Evolutionary conservation across 257 asterid genomes (phyloP), one percentile per base, ranked within the genome.

Genomic region (Nyctanthes arbortristis): DNA sequence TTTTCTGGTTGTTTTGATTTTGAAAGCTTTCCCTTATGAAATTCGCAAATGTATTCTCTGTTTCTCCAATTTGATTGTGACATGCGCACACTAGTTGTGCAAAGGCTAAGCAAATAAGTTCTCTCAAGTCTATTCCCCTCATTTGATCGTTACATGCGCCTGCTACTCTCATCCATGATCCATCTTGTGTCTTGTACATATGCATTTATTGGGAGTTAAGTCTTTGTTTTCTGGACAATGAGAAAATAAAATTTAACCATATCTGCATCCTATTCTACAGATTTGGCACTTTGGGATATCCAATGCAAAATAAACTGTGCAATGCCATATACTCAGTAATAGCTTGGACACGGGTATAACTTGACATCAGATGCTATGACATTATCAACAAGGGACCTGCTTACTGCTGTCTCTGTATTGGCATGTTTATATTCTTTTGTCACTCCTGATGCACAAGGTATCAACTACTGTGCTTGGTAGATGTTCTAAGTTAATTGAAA

Each of bases 361-460:
- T 61, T 43, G 56, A 25, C 62, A 31, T 71, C 37, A 39, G 59
- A 69, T 73, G 76, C 65, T 74, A 33, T 78, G 84, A 49, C 63
- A 69, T 69, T 59, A 32, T 20, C 63, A 81, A 78, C 69, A 84
- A 77, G 79, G 89, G 79, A 35, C 63, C 71, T 85, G 77, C 81
- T 85, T 47, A 68, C 79, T 64, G 82, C 66, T 75, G 71, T 81
- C 56, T 45, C 81, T 34, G 73, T 65, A 18, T 72, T 83, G 72
- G 71, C 84, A 33, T 81, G 36, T 66, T 64, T 85, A 45, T 54
- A 10, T 74, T 79, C 85, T 39, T 75, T 73, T 32, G 91, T 81
- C 57, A 75, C 80, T 34, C 84, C 91, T 66, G 87, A 85, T 81
- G 78, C 77, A 63, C 94, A 87, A 87, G 94, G 94, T 87, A 72